A percentile compares a stretch with the other conserved stretches of the same genome.
These are phyloP conservation scores for Oryza glaberrima DNA, from an alignment of 176 grass and related monocot genomes.

Conservation along the genomic window DNA sequence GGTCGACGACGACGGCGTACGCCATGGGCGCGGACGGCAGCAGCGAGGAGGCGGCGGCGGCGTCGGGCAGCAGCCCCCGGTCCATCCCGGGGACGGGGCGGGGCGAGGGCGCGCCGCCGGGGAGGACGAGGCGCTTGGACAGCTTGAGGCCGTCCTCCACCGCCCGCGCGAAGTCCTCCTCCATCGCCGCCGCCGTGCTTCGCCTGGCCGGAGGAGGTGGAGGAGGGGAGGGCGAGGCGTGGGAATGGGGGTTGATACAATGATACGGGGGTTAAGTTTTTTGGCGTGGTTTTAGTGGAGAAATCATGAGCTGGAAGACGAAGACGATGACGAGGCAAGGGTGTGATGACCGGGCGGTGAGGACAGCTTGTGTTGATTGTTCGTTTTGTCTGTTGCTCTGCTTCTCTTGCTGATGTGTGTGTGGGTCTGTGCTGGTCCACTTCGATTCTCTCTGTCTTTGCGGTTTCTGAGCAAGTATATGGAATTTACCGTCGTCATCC, in stretches of 20 bases:
- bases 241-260: background rate
- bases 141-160: conserved; percentile 93
- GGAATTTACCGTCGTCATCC: too few species aligned
- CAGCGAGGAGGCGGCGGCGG: background rate
- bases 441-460: too few species aligned
- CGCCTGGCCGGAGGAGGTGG: background rate
- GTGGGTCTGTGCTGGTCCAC: too few species aligned
- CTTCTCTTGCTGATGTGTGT: too few species aligned
- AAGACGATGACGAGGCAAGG: background rate
- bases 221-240: background rate
- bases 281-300: conserved; percentile 43
- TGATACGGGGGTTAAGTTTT: background rate
- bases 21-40: conserved; percentile 74
- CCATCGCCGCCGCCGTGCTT: conserved; percentile 28
- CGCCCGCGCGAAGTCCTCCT: conserved; percentile 73
- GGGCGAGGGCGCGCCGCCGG: conserved; percentile 39
- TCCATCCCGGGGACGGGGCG: conserved; percentile 60
- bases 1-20: conserved; percentile 81
- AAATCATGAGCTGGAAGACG: conserved; percentile 11
- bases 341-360: background rate
- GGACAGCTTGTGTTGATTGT: too few species aligned
- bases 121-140: conserved; percentile 66
- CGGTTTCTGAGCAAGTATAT: too few species aligned
- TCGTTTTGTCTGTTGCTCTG: background rate
- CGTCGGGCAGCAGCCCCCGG: background rate